These are phyloP conservation scores for Phytophthora pluvialis DNA, from an alignment of 352 stramenopile species.

Conservation along the genomic window DNA sequence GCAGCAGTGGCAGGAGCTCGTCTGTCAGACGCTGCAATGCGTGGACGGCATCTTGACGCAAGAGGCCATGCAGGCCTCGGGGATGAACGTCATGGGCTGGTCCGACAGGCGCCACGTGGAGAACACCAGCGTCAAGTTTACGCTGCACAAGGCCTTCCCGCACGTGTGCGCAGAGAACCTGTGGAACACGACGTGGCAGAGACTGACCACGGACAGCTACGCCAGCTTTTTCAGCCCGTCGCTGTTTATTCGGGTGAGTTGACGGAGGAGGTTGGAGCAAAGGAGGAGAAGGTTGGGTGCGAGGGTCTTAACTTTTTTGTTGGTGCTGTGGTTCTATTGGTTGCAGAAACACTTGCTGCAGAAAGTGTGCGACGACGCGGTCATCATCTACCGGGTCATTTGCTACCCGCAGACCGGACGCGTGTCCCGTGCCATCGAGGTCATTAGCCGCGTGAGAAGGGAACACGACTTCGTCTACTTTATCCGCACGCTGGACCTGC, in stretches of 20 bases:
- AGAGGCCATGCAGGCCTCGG: slow-evolving; percentile 39
- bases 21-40: slow-evolving; percentile 39
- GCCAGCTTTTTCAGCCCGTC: slow-evolving; percentile 58
- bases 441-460: slow-evolving; percentile 52
- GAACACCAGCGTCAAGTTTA: slow-evolving; percentile 51
- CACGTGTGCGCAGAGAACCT: slow-evolving; percentile 52
- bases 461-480: slow-evolving; percentile 56
- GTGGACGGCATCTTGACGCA: slow-evolving; percentile 40
- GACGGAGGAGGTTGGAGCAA: neutral
- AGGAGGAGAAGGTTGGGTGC: neutral
- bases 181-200: slow-evolving; percentile 49
- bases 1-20: slow-evolving; percentile 44
- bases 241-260: slow-evolving; percentile 49
- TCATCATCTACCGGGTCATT: slow-evolving; percentile 61
- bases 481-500: slow-evolving; percentile 45
- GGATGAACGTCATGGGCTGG: slow-evolving; percentile 56
- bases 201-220: slow-evolving; percentile 51
- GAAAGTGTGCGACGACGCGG: slow-evolving; percentile 50
- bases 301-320: neutral
- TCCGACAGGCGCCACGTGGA: slow-evolving; percentile 48
- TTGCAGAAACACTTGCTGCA: slow-evolving; percentile 54
- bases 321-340: slow-evolving; percentile 3
- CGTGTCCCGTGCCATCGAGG: slow-evolving; percentile 51
- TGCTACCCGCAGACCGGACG: slow-evolving; percentile 48
- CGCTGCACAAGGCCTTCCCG: slow-evolving; percentile 55